These are phyloP conservation scores for Allium cepa DNA, from an alignment of 106 monocot genomes.

Conservation along the genomic window DNA sequence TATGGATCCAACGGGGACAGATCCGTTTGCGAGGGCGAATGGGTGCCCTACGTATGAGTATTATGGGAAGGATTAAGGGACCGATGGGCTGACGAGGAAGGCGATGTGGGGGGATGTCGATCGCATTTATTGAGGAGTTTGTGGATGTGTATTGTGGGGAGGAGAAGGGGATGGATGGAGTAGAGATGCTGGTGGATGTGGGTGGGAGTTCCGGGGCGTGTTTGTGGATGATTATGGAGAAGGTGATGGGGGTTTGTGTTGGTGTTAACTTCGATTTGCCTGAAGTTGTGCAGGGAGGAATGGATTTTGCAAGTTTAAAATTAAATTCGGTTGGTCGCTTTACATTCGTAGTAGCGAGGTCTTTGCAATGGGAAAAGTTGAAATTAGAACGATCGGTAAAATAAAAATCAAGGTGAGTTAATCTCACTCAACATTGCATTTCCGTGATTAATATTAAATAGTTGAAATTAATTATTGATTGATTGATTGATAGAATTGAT, in stretches of 20 bases:
- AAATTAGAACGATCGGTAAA: too few species aligned
- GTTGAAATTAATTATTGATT: too few species aligned
- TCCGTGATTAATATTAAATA: too few species aligned
- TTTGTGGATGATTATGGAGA: conserved; percentile 53
- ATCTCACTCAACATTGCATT: too few species aligned
- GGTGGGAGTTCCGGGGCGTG: conserved; percentile 81
- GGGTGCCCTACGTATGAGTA: conserved; percentile 60
- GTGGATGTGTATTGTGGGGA: conserved; percentile 30
- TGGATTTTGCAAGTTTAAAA: too few species aligned
- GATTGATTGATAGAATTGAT: too few species aligned
- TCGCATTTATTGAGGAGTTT: conserved; percentile 69
- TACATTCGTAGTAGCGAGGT: too few species aligned
- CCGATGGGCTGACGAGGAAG: conserved; percentile 59
- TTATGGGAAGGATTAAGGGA: conserved; percentile 51
- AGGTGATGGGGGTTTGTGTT: conserved; percentile 10
- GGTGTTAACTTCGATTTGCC: conserved; percentile 85
- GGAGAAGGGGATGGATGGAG: conserved; percentile 32
- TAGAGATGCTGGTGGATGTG: conserved; percentile 58
- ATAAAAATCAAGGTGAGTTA: too few species aligned
- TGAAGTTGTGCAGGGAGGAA: conserved; percentile 71
- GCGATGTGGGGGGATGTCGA: conserved; percentile 80
- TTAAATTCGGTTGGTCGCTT: too few species aligned
- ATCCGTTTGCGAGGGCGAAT: conserved; percentile 55
- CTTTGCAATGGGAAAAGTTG: too few species aligned
- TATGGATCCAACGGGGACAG: conserved; percentile 48